Evolutionary conservation across 1,139 yeast species (phyloP), one percentile per base, ranked within the genome.

Genomic region (Taphrina pruni): DNA sequence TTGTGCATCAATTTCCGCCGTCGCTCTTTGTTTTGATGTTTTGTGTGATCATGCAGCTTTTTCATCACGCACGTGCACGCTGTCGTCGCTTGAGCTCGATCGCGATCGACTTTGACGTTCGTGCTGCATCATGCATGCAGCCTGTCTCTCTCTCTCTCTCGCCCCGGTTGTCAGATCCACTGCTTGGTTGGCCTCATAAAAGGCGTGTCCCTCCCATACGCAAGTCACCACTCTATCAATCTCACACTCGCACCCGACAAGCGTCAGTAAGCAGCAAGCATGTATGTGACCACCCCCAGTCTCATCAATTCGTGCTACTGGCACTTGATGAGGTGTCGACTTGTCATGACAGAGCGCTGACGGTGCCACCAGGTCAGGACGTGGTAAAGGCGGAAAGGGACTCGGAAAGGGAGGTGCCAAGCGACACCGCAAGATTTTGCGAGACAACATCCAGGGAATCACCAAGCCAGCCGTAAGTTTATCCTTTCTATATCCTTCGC

Each of bases 391-490:
- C 81, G 97, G 97, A 82, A 92, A 92, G 89, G 97, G 97, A 84
- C 87, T 92, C 80, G 98, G 98, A 81, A 93, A 93, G 85, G 97
- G 77, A 57, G 71, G 71, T 52, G 71, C 99, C 79, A 94, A 94
- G 88, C 93, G 97, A 86, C 99, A 93, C 93, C 90, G 98, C 88
- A 93, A 93, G 90, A 90, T 93, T 84, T 87, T 93, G 78, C 93
- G 98, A 87, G 99, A 94, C 83, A 93, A 93, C 93, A 93, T 93
- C 77, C 97, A 92, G 85, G 99, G 99, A 87, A 93, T 93, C 81
- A 93, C 99, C 75, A 93, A 93, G 87, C 99, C 99, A 81, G 99
- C 99, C 79, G 60, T 56, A 56, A 38, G 60, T n/a, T 36, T 8
- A 46, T 17, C 17, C 17, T 17, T 17, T 17, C 17, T 17, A 17